Base-by-base conservation (phyloP, 495 filamentous ascomycete genomes). In the Penicillium subrubescens region DNA sequence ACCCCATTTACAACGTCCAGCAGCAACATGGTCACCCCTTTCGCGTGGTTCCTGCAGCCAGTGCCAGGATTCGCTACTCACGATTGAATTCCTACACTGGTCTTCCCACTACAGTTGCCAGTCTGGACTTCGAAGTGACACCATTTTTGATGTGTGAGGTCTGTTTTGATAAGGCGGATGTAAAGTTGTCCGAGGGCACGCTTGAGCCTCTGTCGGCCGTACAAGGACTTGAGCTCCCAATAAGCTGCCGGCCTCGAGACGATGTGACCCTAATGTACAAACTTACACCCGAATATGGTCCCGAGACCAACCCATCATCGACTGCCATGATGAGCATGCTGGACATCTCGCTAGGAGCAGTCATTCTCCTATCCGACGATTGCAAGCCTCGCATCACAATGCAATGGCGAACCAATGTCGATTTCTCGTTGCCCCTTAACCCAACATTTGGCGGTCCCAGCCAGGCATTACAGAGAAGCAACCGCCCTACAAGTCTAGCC, bases 101-200 rank as follows among this genome's bases (percentile, higher is more conserved):
- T 15, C 87, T 84, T 61, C 82, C 87, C n/a, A 83, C 87, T 25
- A 83, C 94, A 0, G 84, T 96, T 51, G 93, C 94, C 23, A 90
- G 90, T 55, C 82, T 97, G 19, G 93, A 97, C 74, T 80, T 97
- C 56, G 94, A 97, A 75, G 89, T 96, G 59, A 94, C 92, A 0
- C 88, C 92, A 23, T 93, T 92, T 64, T 85, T 92, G 54, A 86
- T 87, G 41, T 92, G 87, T 67, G 87, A 90, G 71, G 86, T 93
- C 52, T 72, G 77, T 8, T 85, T 98, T 34, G 81, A 89, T 57
- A 84, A 85, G 54, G 88, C 93, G 52, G 75, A 85, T n/a, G 80
- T 96, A 57, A 68, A 76, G 8, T 72, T 96, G 14, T 83, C 82
- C 50, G 88, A 88, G 25, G 93, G 92, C 53, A 82, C 75, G 8